Evolutionary conservation across 2,329 filamentous ascomycete genomes (phyloP).

Genomic region (Emergomyces pasteurianus): DNA sequence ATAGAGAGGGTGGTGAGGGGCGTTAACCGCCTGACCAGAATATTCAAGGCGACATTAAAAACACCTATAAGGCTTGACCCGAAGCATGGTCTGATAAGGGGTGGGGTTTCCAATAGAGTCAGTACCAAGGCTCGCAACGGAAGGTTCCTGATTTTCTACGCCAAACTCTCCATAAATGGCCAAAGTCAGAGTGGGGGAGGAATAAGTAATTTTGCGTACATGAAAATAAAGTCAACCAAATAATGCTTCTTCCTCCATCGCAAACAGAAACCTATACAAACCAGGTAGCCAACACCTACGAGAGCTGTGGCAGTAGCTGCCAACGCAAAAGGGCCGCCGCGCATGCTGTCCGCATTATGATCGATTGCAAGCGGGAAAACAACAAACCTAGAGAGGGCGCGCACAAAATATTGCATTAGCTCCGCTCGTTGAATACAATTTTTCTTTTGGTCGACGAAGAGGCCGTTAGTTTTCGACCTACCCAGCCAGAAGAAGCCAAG

Average conservation of each 20-base stretch:
- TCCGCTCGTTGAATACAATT: neutral
- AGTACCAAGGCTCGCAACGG: neutral
- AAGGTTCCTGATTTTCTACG: neutral
- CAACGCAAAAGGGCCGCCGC: constrained; percentile 15
- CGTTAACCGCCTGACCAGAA: constrained; percentile 18
- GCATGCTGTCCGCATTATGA: constrained; percentile 10
- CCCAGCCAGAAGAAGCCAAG: constrained; percentile 20
- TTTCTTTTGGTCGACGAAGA: neutral
- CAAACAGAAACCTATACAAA: constrained; percentile 16
- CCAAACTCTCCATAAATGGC: neutral
- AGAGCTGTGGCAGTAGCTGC: constrained; percentile 18
- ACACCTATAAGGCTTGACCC: constrained; percentile 20
- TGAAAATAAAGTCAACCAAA: constrained; percentile 20
- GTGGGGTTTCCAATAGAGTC: neutral
- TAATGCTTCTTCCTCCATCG: constrained; percentile 13
- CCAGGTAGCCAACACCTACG: constrained; percentile 17
- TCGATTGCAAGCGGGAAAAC: constrained; percentile 21
- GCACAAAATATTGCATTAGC: neutral
- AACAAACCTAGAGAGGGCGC: constrained; percentile 16
- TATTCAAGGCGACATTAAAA: constrained; percentile 24
- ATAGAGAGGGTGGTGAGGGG: constrained; percentile 18
- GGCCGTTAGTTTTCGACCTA: constrained; percentile 6
- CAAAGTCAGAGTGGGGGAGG: too few relatives aligned
- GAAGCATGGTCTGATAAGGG: constrained; percentile 12
- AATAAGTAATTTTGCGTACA: too few relatives aligned